Evolutionary conservation across 2,329 filamentous ascomycete genomes (phyloP), one percentile per base, ranked within the genome.

Genomic region (Rhytidhysteron rufulum): DNA sequence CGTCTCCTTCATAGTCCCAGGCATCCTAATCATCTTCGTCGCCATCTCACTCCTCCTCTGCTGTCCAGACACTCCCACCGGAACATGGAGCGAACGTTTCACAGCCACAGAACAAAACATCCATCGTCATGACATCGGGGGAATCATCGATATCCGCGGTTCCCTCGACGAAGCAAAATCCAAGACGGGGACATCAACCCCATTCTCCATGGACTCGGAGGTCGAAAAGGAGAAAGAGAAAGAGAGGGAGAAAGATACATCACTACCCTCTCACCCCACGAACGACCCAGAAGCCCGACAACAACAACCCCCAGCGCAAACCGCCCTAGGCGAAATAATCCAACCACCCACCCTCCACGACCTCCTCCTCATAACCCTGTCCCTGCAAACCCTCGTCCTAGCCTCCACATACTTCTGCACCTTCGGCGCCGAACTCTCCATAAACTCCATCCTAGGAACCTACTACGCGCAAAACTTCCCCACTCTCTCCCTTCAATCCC

Each of bases 31-130:
- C 58, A 70, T 83, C 8, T 60, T 65, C 24, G 78, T 82, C 2
- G 85, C 83, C 8, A 48, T 85, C 8, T 68, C 72, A 16, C 81
- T 94, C 67, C 62, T 93, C 3, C 57, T 88, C 20, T 67, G 86
- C 8, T 91, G 86, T 59, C 79, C 85, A 2, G 89, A 95, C 57
- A 89, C 86, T 0, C 88, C 89, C 0, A 84, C 80, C 0, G 88
- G 89, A 18, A 80, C 78, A 49, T 95, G 88, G 88, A 76, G 75
- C 10, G 82, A 89, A 27, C 79, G 87, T 20, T 72, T 81, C 37
- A 67, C 79, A 31, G 75, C 74, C 47, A 71, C 75, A 1, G 70
- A 79, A 42, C 72, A 77, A 50, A 79, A 74, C 62, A 69, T 78
- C 34, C 44, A 47, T 20, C 40, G 42, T 2, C 71, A 68, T 39